phyloP scores from a whole-genome alignment of 2,329 filamentous ascomycete species.

The Colletotrichum destructivum region DNA sequence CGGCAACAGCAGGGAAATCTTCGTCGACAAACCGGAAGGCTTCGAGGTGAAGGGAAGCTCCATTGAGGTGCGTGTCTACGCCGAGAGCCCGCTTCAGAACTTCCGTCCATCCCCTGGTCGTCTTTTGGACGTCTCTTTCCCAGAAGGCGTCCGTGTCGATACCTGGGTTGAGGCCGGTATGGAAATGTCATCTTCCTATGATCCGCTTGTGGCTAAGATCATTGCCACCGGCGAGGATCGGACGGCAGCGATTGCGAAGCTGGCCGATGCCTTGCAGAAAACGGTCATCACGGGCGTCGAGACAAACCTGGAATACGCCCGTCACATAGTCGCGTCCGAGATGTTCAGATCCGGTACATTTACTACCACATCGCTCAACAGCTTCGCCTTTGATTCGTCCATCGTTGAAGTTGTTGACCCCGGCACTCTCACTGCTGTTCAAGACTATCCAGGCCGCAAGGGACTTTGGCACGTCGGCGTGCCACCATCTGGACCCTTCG shows the following conservation, averaged over 20 bases:
- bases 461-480: slow-evolving; percentile 57
- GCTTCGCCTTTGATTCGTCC: slow-evolving; percentile 47
- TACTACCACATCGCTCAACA: slow-evolving; percentile 53
- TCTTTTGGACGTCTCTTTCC: slow-evolving; percentile 74
- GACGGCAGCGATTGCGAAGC: slow-evolving; percentile 73
- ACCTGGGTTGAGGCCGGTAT: slow-evolving; percentile 80
- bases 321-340: slow-evolving; percentile 48
- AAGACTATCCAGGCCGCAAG: slow-evolving; percentile 58
- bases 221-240: slow-evolving; percentile 76
- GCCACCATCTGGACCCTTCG: slow-evolving; percentile 59
- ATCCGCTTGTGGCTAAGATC: slow-evolving; percentile 83
- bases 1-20: slow-evolving; percentile 58
- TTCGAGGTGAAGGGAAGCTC: slow-evolving; percentile 72
- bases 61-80: slow-evolving; percentile 81
- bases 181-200: slow-evolving; percentile 81
- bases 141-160: slow-evolving; percentile 74
- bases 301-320: slow-evolving; percentile 55
- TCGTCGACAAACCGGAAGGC: slow-evolving; percentile 18
- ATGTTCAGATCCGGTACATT: slow-evolving; percentile 49
- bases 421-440: slow-evolving; percentile 55
- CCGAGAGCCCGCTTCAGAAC: slow-evolving; percentile 75
- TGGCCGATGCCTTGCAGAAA: slow-evolving; percentile 72
- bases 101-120: slow-evolving; percentile 79
- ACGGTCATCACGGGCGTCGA: slow-evolving; percentile 51
- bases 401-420: slow-evolving; percentile 55